phyloP scores from a whole-genome alignment of 2,329 filamentous ascomycete genomes.

The Xenoacremonium recifei region DNA sequence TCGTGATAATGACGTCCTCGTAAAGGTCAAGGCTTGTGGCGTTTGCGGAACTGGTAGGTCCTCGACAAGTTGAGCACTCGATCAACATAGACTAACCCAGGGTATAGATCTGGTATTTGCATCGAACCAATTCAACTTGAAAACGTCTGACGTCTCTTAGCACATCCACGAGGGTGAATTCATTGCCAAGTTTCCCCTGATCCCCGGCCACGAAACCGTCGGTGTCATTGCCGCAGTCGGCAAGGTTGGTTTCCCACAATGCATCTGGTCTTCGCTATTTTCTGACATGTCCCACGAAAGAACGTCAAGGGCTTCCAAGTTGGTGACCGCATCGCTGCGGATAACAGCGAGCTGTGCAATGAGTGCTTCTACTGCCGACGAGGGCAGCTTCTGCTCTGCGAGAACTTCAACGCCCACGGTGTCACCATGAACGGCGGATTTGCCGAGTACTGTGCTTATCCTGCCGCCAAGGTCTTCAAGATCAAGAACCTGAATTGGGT shows the following conservation, averaged over 20 bases:
- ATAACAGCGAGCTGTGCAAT: slow-evolving; percentile 66
- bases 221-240: slow-evolving; percentile 61
- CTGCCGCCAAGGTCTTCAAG: slow-evolving; percentile 58
- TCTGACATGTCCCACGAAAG: slow-evolving; percentile 18
- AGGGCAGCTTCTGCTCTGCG: slow-evolving; percentile 66
- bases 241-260: slow-evolving; percentile 25
- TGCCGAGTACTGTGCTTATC: slow-evolving; percentile 63
- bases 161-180: slow-evolving; percentile 71
- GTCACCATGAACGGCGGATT: slow-evolving; percentile 70
- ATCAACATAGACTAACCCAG: slow-evolving; percentile 18
- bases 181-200: slow-evolving; percentile 60
- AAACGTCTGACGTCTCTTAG: slow-evolving; percentile 14
- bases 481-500: slow-evolving; percentile 64
- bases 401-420: slow-evolving; percentile 66
- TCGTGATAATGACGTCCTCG: slow-evolving; percentile 58
- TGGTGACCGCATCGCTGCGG: slow-evolving; percentile 63
- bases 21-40: slow-evolving; percentile 68
- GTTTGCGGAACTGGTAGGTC: slow-evolving; percentile 57
- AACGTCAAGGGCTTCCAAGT: slow-evolving; percentile 60
- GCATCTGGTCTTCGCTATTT: slow-evolving; percentile 1
- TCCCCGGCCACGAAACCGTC: slow-evolving; percentile 68
- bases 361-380: slow-evolving; percentile 74
- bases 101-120: slow-evolving; percentile 34
- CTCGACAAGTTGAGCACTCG: slow-evolving; percentile 7
- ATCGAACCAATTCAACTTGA: slow-evolving; percentile 1